phyloP scores from a whole-genome alignment of 352 stramenopile species.

The Achlya hypogyna region DNA sequence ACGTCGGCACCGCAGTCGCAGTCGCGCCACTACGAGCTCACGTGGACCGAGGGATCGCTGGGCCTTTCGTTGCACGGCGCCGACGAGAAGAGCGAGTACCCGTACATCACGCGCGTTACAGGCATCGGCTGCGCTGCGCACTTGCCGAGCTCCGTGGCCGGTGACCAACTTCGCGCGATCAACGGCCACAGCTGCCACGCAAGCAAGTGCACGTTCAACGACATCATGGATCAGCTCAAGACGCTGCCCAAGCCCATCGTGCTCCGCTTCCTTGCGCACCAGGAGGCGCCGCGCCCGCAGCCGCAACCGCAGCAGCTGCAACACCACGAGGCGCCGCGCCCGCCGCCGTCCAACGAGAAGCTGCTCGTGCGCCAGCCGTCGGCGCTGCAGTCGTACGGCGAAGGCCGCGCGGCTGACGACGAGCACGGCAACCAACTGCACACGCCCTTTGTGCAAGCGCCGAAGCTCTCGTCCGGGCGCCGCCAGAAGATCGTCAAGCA shows the following conservation, averaged over 20 bases:
- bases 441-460: constrained; percentile 74
- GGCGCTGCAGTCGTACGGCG: constrained; percentile 50
- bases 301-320: constrained; percentile 14
- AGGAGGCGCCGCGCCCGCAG: constrained; percentile 24
- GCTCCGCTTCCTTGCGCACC: constrained; percentile 52
- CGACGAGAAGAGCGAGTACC: constrained; percentile 65
- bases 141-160: constrained; percentile 60
- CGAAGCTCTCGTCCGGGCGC: constrained; percentile 77
- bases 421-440: constrained; percentile 60
- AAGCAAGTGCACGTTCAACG: constrained; percentile 77
- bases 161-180: constrained; percentile 69
- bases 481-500: constrained; percentile 86
- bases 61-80: constrained; percentile 66
- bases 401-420: constrained; percentile 27
- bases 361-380: constrained; percentile 28
- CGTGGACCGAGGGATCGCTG: constrained; percentile 70
- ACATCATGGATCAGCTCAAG: constrained; percentile 83
- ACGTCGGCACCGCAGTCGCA: neutral
- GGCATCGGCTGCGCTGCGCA: constrained; percentile 72
- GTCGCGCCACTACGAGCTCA: constrained; percentile 65
- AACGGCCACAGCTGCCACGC: constrained; percentile 71
- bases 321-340: neutral
- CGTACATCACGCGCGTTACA: constrained; percentile 80
- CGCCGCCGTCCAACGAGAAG: neutral
- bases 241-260: constrained; percentile 80